Conservation (phyloP, 192 early-diverging fungal genomes). For the Coemansia sp. region DNA sequence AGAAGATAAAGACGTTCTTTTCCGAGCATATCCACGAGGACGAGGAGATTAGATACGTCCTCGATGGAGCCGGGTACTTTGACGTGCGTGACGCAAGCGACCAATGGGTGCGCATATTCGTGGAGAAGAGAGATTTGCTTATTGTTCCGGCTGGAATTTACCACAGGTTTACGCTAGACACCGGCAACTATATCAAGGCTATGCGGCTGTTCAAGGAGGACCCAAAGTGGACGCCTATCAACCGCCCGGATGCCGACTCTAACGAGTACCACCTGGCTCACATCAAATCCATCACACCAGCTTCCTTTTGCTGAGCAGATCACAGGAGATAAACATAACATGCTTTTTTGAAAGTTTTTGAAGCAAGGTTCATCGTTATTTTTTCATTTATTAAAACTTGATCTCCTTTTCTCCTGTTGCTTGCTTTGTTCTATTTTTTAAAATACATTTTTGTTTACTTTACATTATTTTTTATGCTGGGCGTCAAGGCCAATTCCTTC, state of each 20-base stretch:
- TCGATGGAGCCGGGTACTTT: constrained; percentile 93
- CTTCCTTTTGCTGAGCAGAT: background rate
- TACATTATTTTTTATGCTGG: background rate
- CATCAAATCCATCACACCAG: constrained; percentile 22
- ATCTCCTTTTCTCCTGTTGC: background rate
- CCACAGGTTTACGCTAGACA: constrained; percentile 93
- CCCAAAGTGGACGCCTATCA: constrained; percentile 80
- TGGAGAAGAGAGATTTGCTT: constrained; percentile 76
- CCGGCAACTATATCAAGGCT: constrained; percentile 80
- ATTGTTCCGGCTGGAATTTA: constrained; percentile 94
- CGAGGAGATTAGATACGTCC: constrained; percentile 93
- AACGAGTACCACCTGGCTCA: constrained; percentile 60
- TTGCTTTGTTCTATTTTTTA: constrained; percentile 9
- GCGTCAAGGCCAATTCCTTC: background rate
- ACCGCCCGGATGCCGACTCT: constrained; percentile 65
- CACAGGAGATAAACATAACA: background rate
- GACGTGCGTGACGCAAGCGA: constrained; percentile 68
- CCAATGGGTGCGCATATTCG: constrained; percentile 85
- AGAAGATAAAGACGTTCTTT: constrained; percentile 91
- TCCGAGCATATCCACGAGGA: constrained; percentile 95
- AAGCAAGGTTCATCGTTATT: background rate
- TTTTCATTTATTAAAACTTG: constrained; percentile 2
- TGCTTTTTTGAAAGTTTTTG: background rate
- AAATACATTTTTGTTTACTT: constrained; percentile 17
- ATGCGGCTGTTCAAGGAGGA: constrained; percentile 85